Base-by-base conservation (phyloP, 2,329 filamentous ascomycete genomes). In the Stachybotrys chartarum region DNA sequence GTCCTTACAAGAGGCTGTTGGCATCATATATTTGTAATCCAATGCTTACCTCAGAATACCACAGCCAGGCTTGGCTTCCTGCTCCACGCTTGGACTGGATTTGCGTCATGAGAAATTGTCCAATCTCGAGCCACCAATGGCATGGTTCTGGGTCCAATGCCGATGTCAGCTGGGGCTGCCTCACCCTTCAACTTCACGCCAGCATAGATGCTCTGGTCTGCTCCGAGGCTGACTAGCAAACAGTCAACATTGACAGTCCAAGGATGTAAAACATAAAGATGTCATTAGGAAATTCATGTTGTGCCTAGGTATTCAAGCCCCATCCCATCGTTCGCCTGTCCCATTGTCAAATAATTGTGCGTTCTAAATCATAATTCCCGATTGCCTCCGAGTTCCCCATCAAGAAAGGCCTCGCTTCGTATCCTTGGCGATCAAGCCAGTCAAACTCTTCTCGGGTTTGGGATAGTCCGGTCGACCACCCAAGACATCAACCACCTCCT, bases 401-500 rank as follows among this genome's bases (percentile, higher is more conserved):
- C 56, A 59, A 39, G 42, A 61, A 42, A 73, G 57, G 30, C 83
- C 83, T 44, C 83, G 75, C 74, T 86, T 86, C 50, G 72, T 72
- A 64, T 86, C 83, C 71, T 85, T 86, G 49, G 83, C 83, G 58
- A 72, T 68, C 51, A 80, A 61, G 0, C 83, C 83, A 18, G 71
- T 69, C 50, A 86, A 68, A 39, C 70, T 74, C 57, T 68, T 64
- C 66, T 82, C 77, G 1, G 82, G 83, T 60, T 63, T 63, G 1
- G 72, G 69, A 64, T 83, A 80, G 1, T 68, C 58, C 2, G 86
- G 82, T 57, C 91, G 80, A 3, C 91, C 93, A 52, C 87, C 89
- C 35, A 99, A 75, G 39, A 91, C 87, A 69, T 99, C 89, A 3
- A 96, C 92, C 31, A 91, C 84, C 52, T 86, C 79, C 72, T 91